A percentile compares a stretch with the other conserved stretches of the same genome.
These are phyloP conservation scores for Incumbomyces delicatus DNA, from an alignment of 2,329 filamentous ascomycete species.

Conservation along the genomic window DNA sequence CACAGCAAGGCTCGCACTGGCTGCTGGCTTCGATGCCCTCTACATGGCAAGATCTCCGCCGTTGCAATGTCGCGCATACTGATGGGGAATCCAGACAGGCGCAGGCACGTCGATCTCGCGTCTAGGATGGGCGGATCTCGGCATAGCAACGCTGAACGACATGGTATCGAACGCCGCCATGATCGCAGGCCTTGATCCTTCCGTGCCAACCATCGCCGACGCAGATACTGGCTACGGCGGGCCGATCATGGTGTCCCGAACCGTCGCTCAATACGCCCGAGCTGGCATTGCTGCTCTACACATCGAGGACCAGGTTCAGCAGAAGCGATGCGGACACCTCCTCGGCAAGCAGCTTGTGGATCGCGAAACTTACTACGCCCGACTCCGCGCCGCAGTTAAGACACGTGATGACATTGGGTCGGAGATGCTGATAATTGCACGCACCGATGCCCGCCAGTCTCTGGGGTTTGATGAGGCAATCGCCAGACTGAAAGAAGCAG, in stretches of 20 bases:
- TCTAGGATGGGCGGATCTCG: conserved; percentile 42
- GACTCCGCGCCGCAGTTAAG: conserved; percentile 33
- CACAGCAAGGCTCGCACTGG: conserved; percentile 40
- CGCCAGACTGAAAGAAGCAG: conserved; percentile 29
- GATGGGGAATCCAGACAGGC: conserved; percentile 27
- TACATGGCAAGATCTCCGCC: conserved; percentile 32
- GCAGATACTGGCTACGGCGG: conserved; percentile 46
- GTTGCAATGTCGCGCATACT: neutral
- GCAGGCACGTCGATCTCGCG: conserved; percentile 41
- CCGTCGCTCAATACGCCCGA: conserved; percentile 41
- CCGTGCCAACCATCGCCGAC: conserved; percentile 43
- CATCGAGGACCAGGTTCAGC: conserved; percentile 41
- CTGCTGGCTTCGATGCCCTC: conserved; percentile 39
- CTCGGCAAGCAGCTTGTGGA: conserved; percentile 32
- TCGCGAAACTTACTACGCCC: conserved; percentile 25
- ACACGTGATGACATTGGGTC: conserved; percentile 27
- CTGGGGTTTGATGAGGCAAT: conserved; percentile 33
- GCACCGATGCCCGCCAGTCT: conserved; percentile 29
- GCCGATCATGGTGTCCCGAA: conserved; percentile 39
- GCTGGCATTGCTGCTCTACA: conserved; percentile 48
- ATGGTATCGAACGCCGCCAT: conserved; percentile 46
- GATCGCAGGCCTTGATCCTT: conserved; percentile 42
- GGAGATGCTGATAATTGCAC: conserved; percentile 38
- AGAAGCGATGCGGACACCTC: conserved; percentile 34
- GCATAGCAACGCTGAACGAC: conserved; percentile 42